Conservation (phyloP, 2,329 filamentous ascomycete species). For the Neofusicoccum laricinum region DNA sequence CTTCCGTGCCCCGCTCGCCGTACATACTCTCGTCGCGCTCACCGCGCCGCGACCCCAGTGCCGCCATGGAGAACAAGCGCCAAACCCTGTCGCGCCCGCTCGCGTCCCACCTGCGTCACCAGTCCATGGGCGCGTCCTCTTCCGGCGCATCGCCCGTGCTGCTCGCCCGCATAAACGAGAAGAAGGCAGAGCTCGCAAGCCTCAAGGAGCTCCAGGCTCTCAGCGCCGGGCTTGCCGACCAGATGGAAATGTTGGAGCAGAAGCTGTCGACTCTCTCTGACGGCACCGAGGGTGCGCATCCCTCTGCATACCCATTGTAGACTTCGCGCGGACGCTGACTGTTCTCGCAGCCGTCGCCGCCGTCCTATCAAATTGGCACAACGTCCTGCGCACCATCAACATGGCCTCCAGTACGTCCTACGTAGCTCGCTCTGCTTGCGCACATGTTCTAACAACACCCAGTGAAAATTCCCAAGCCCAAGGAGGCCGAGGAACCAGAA, state of each 20-base stretch:
- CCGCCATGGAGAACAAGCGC: conserved; percentile 27
- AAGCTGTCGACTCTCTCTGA: conserved; percentile 75
- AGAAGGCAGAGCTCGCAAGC: conserved; percentile 78
- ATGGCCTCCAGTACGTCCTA: conserved; percentile 72
- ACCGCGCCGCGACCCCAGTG: background rate
- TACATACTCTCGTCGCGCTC: background rate
- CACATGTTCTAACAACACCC: conserved; percentile 15
- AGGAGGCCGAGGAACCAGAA: conserved; percentile 31
- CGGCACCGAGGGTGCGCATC: conserved; percentile 55
- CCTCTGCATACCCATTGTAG: no score
- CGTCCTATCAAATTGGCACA: conserved; percentile 86
- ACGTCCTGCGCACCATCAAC: conserved; percentile 77
- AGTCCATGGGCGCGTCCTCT: conserved; percentile 39
- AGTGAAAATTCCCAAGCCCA: conserved; percentile 69
- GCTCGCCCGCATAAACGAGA: conserved; percentile 75
- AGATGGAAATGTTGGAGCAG: conserved; percentile 79
- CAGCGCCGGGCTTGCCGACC: conserved; percentile 71
- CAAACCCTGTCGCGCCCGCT: conserved; percentile 45
- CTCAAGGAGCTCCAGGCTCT: conserved; percentile 75
- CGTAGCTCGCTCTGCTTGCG: background rate
- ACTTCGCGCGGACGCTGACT: background rate
- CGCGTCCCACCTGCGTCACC: conserved; percentile 63
- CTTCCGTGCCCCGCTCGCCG: background rate
- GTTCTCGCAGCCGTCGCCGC: conserved; percentile 63
- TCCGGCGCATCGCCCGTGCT: conserved; percentile 66